Percentiles rank a stretch among this genome's conserved stretches.
Conservation (phyloP, 805 yeast species). For the Tetrapisispora fleetii region DNA sequence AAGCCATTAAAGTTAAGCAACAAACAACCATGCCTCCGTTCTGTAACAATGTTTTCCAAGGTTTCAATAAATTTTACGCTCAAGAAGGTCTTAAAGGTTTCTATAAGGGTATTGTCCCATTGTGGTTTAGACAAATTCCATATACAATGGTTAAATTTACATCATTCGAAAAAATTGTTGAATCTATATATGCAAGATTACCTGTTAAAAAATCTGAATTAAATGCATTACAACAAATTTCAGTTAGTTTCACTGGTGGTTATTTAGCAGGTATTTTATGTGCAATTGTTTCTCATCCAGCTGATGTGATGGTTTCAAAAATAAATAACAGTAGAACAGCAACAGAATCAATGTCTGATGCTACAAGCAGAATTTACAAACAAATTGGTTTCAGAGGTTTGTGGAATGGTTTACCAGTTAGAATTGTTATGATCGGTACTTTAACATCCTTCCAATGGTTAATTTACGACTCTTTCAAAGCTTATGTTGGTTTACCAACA, state of each 20-base stretch:
- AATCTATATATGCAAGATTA: slow-evolving; percentile 58
- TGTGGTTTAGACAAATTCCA: slow-evolving; percentile 97
- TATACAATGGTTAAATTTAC: slow-evolving; percentile 97
- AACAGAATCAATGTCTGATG: slow-evolving; percentile 59
- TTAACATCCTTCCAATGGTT: slow-evolving; percentile 96
- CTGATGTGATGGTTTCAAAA: slow-evolving; percentile 97
- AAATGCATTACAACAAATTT: slow-evolving; percentile 71
- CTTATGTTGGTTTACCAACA: slow-evolving; percentile 89
- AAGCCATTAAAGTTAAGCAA: slow-evolving; percentile 87
- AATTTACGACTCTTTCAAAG: slow-evolving; percentile 91
- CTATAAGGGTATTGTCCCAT: slow-evolving; percentile 82
- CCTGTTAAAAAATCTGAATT: slow-evolving; percentile 68
- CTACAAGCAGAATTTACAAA: slow-evolving; percentile 63
- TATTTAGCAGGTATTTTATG: slow-evolving; percentile 96
- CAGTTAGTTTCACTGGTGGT: slow-evolving; percentile 92
- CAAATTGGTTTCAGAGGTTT: slow-evolving; percentile 83
- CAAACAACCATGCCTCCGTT: slow-evolving; percentile 90
- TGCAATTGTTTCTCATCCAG: slow-evolving; percentile 94
- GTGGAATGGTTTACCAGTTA: slow-evolving; percentile 91
- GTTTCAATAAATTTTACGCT: slow-evolving; percentile 55
- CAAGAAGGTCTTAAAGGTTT: slow-evolving; percentile 64
- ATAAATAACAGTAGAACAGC: slow-evolving; percentile 58
- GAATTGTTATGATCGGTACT: slow-evolving; percentile 96
- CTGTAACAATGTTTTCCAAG: slow-evolving; percentile 53
- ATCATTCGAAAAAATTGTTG: slow-evolving; percentile 85